Evolutionary conservation across 1,284 basidiomycete species (phyloP).

Genomic region (Naganishia liquefaciens): DNA sequence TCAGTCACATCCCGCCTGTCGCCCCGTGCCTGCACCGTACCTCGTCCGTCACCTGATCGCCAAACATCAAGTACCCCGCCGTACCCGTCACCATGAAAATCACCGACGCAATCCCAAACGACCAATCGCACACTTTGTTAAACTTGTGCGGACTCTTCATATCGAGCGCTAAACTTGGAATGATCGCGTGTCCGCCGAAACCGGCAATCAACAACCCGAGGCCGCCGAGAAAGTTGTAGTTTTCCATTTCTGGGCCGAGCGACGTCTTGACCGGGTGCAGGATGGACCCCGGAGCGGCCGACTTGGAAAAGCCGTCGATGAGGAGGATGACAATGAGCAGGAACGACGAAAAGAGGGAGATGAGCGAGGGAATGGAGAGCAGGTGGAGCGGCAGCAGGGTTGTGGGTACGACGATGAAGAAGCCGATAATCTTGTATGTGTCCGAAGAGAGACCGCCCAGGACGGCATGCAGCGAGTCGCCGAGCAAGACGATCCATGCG

Average conservation of each 20-base stretch:
- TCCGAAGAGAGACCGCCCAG: slow-evolving; percentile 67
- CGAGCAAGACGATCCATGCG: slow-evolving; percentile 79
- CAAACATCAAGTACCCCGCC: slow-evolving; percentile 91
- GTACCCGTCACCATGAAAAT: slow-evolving; percentile 79
- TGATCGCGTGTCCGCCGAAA: slow-evolving; percentile 91
- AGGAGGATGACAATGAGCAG: slow-evolving; percentile 77
- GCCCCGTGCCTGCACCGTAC: slow-evolving; percentile 54
- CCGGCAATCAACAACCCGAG: slow-evolving; percentile 94
- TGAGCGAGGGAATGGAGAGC: slow-evolving; percentile 78
- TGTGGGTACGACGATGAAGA: slow-evolving; percentile 74
- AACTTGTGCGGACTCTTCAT: slow-evolving; percentile 84
- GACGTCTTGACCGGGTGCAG: slow-evolving; percentile 72
- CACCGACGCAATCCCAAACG: slow-evolving; percentile 64
- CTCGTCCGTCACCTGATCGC: slow-evolving; percentile 76
- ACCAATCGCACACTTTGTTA: slow-evolving; percentile 61
- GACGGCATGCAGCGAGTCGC: slow-evolving; percentile 76
- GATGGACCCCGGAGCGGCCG: slow-evolving; percentile 76
- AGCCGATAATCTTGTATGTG: slow-evolving; percentile 73
- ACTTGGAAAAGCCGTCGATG: slow-evolving; percentile 78
- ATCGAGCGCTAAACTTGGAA: slow-evolving; percentile 84
- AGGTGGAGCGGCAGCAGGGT: slow-evolving; percentile 79
- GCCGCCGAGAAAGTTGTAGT: slow-evolving; percentile 57
- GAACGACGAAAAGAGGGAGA: slow-evolving; percentile 78
- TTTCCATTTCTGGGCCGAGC: slow-evolving; percentile 61
- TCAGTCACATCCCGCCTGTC: slow-evolving; percentile 18